Percentiles rank a stretch among this genome's conserved stretches.
These are phyloP conservation scores for Petunia axillaris DNA, from an alignment of 257 asterid species.

Conservation along the genomic window DNA sequence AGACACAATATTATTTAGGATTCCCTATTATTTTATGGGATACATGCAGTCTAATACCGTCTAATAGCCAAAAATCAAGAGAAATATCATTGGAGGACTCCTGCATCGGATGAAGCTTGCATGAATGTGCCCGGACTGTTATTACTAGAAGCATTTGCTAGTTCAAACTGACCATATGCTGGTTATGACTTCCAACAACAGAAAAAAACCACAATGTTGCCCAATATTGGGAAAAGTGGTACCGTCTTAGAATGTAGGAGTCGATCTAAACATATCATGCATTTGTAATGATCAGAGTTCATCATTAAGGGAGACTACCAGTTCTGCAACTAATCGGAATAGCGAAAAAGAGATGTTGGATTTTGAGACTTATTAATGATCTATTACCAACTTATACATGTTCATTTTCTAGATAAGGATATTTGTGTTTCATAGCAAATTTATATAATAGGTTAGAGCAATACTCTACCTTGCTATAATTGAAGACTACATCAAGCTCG, in stretches of 20 bases:
- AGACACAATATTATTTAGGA: background rate
- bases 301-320: background rate
- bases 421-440: background rate
- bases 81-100: background rate
- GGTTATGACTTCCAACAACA: background rate
- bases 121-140: background rate
- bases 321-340: background rate
- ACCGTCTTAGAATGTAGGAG: background rate
- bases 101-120: background rate
- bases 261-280: constrained; percentile 3
- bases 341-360: background rate
- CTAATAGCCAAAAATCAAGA: background rate
- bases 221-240: background rate
- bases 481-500: constrained; percentile 42
- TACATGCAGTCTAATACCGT: background rate
- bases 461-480: constrained; percentile 36
- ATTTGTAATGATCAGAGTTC: background rate
- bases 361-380: background rate
- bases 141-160: background rate
- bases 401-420: background rate
- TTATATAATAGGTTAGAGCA: constrained; percentile 4
- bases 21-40: background rate
- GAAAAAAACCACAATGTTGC: background rate
- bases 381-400: background rate
- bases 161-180: background rate